phyloP scores from a whole-genome alignment of 202 grass and related monocot species.

The Eragrostis tef region DNA sequence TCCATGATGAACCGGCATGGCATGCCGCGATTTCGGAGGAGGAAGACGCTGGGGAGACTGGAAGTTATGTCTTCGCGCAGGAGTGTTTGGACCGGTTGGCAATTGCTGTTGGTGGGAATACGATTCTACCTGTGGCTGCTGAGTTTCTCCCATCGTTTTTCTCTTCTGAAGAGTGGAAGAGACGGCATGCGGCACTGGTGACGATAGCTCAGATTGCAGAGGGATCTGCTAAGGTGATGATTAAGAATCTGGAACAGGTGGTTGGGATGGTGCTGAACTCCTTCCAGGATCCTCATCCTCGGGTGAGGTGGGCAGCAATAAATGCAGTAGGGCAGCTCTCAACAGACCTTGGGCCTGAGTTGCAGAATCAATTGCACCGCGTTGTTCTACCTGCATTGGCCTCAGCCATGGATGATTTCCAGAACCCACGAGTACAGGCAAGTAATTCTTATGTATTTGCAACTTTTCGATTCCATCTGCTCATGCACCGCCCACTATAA shows the following conservation, averaged over 20 bases:
- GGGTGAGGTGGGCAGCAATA: conserved; percentile 78
- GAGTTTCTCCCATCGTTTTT: conserved; percentile 67
- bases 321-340: conserved; percentile 76
- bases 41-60: conserved; percentile 60
- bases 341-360: conserved; percentile 64
- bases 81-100: conserved; percentile 75
- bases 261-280: conserved; percentile 74
- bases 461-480: conserved; percentile 33
- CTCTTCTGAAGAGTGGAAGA: conserved; percentile 65
- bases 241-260: conserved; percentile 79
- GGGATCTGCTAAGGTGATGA: conserved; percentile 80
- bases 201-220: conserved; percentile 75
- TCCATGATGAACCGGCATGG: conserved; percentile 71
- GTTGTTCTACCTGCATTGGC: conserved; percentile 63
- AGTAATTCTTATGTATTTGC: conserved; percentile 41
- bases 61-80: conserved; percentile 65
- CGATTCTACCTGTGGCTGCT: conserved; percentile 66
- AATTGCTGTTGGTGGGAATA: conserved; percentile 73
- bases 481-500: conserved; percentile 20
- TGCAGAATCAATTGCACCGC: conserved; percentile 63
- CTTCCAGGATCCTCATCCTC: conserved; percentile 70
- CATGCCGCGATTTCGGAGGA: conserved; percentile 56
- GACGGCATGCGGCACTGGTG: conserved; percentile 56
- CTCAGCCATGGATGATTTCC: conserved; percentile 79
- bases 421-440: conserved; percentile 86